phyloP scores from a whole-genome alignment of 768 basidiomycete species.

The Epithele typhae region DNA sequence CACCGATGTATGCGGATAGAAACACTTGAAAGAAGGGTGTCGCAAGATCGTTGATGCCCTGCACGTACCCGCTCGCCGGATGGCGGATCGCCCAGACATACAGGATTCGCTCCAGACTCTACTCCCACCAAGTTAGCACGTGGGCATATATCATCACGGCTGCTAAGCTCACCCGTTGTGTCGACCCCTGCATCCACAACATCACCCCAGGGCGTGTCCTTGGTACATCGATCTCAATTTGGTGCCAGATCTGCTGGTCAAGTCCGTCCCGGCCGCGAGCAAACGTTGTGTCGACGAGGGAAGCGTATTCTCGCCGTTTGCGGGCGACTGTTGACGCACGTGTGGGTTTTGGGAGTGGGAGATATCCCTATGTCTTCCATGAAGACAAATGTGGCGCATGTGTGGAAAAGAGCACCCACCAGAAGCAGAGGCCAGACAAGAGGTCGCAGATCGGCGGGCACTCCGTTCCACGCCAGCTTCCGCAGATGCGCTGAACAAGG shows the following conservation, averaged over 20 bases:
- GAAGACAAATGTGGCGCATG: not conserved
- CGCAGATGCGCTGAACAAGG: slow-evolving; percentile 77
- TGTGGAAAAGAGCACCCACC: slow-evolving; percentile 42
- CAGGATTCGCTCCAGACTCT: slow-evolving; percentile 92
- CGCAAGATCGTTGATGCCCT: slow-evolving; percentile 97
- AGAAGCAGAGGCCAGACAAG: slow-evolving; percentile 93
- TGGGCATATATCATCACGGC: not conserved
- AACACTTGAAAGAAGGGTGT: slow-evolving; percentile 99
- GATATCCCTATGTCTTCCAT: slow-evolving; percentile 67
- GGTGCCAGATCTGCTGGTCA: slow-evolving; percentile 99
- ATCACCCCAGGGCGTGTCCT: slow-evolving; percentile 87
- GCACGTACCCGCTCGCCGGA: slow-evolving; percentile 97
- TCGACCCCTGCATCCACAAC: slow-evolving; percentile 87
- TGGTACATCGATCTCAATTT: slow-evolving; percentile 98
- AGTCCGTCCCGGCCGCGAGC: slow-evolving; percentile 78
- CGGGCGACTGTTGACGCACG: slow-evolving; percentile 75
- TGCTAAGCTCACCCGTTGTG: slow-evolving; percentile 76
- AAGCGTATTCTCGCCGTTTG: slow-evolving; percentile 89
- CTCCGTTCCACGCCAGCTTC: slow-evolving; percentile 93
- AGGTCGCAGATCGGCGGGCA: slow-evolving; percentile 82
- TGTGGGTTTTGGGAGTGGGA: slow-evolving; percentile 77
- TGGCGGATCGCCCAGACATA: slow-evolving; percentile 99
- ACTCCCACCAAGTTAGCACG: slow-evolving; percentile 17
- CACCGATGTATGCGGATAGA: slow-evolving; percentile 90
- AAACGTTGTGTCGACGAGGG: slow-evolving; percentile 87